Base-by-base conservation (phyloP, 352 stramenopile genomes). In the Aphanomyces euteiches region DNA sequence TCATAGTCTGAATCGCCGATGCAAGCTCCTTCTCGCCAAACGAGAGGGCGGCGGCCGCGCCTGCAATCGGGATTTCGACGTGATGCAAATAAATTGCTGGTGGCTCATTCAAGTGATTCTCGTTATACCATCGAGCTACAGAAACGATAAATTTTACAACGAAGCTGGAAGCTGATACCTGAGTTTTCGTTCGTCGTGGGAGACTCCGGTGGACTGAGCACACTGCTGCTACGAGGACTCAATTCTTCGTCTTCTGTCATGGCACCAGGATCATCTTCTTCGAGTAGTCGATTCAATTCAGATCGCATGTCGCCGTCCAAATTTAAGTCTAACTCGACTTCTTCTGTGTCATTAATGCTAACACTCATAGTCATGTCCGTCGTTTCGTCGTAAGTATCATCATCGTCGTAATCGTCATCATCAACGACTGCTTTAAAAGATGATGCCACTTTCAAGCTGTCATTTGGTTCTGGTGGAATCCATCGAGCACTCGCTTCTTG, bases 81-180 rank as follows among this genome's bases (percentile, higher is more conserved):
- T 96, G 88, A 66, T 96, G 88, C 15, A 84, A 84, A 69, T 90
- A 92, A 56, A 96, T 95, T 8, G 84, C 79, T 41, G 83, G 92
- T 15, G 56, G 67, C 13, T 72, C 17, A 21, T 21, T 39, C 3
- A 10, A 10, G 21, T n/a, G 7, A 5, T 53, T 53, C 10, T 67
- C 19, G 38, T 13, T 37, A 53, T 72, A 72, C 66, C 66, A 72
- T 28, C 48, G 19, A 15, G 66, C 66, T 66, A 72, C 66, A 53
- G 41, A 28, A 28, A 28, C 28, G 2, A 28, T 28, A 28, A 2
- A 66, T 70, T 60, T 8, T 76, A 2, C 66, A 67, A 41, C 72
- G 63, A 6, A 76, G 74, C 68, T 85, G 75, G 2, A 66, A 72
- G 12, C 65, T 39, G 17, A 37, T 13, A 72, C 50, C 66, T 39